Evolutionary conservation across 345 rosid species (phyloP).

Genomic region (Eucalyptus rudis): DNA sequence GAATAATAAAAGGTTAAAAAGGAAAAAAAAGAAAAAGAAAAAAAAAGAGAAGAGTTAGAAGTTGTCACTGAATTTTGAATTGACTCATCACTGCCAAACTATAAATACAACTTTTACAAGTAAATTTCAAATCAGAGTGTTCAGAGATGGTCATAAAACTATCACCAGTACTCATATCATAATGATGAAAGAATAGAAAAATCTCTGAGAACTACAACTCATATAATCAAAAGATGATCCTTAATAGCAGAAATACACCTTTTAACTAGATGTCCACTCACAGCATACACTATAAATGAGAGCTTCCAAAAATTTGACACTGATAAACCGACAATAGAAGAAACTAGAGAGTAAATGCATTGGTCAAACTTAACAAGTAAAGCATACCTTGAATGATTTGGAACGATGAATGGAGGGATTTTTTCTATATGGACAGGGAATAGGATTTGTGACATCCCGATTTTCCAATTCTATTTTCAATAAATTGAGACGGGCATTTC

Average conservation of each 20-base stretch:
- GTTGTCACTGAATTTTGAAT: neutral
- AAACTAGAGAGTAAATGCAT: neutral
- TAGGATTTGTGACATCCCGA: too few relatives aligned
- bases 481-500: too few relatives aligned
- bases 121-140: neutral
- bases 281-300: neutral
- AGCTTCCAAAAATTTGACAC: neutral
- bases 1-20: neutral
- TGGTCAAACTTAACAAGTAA: neutral
- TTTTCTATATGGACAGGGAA: conserved; percentile 37
- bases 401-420: conserved; percentile 64
- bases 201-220: neutral
- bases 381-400: conserved; percentile 54
- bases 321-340: neutral
- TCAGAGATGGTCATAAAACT: neutral
- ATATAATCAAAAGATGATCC: neutral
- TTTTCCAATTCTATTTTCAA: too few relatives aligned
- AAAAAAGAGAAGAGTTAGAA: neutral
- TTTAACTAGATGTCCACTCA: neutral
- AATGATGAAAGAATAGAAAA: neutral
- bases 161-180: neutral
- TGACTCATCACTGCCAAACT: neutral
- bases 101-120: neutral
- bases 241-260: neutral
- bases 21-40: neutral